A percentile compares a stretch with the other conserved stretches of the same genome.
Conservation (phyloP, 2,329 filamentous ascomycete genomes). For the Drechslerella stenobrocha region DNA sequence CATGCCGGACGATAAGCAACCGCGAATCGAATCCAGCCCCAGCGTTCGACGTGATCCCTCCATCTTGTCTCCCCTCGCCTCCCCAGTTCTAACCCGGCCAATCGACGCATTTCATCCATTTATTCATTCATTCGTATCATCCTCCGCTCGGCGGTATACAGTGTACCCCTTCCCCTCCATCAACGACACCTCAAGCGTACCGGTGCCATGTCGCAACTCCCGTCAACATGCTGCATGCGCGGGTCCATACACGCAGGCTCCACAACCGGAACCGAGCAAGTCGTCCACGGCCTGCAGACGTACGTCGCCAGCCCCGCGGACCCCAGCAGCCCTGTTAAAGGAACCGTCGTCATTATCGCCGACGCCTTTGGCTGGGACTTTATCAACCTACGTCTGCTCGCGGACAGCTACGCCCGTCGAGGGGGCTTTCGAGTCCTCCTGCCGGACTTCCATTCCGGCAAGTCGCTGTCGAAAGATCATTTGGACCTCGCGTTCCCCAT, state of each 20-base stretch:
- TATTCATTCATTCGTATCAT: no score
- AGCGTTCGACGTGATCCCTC: no score
- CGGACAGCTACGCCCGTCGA: slow-evolving; percentile 62
- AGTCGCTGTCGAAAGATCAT: slow-evolving; percentile 26
- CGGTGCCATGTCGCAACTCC: slow-evolving; percentile 35
- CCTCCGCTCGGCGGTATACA: no score
- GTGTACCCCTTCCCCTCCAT: no score
- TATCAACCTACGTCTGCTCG: slow-evolving; percentile 61
- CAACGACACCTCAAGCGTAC: no score
- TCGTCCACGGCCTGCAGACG: slow-evolving; percentile 59
- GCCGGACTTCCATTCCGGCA: slow-evolving; percentile 64
- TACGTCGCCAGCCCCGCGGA: slow-evolving; percentile 58
- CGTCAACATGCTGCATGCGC: slow-evolving; percentile 35
- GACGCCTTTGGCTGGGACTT: slow-evolving; percentile 64
- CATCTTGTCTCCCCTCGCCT: no score
- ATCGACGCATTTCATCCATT: no score
- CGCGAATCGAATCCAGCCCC: no score
- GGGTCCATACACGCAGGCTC: slow-evolving; percentile 58
- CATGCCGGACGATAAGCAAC: no score
- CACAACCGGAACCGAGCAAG: slow-evolving; percentile 58
- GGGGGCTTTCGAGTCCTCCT: slow-evolving; percentile 61
- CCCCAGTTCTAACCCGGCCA: no score
- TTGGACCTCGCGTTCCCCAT: slow-evolving; percentile 26
- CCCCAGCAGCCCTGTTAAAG: slow-evolving; percentile 55
- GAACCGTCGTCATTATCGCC: slow-evolving; percentile 62